phyloP scores from a whole-genome alignment of 306 rosid genomes.

The Sophora flavescens region DNA sequence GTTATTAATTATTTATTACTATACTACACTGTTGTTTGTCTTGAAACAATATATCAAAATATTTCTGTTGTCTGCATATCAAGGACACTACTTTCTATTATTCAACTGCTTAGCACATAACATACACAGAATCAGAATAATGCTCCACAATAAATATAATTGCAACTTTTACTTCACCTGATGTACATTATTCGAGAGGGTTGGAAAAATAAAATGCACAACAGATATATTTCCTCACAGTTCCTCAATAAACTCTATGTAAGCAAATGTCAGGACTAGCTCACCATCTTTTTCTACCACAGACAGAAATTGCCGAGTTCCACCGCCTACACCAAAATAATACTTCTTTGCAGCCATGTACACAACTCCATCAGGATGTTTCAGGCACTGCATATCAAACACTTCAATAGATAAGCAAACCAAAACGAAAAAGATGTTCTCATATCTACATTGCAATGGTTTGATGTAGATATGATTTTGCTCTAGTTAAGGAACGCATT shows the following conservation, averaged over 20 bases:
- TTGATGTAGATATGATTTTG: not conserved
- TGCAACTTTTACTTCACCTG: not conserved
- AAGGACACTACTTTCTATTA: conserved; percentile 7
- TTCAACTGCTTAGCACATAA: conserved; percentile 22
- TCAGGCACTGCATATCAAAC: conserved; percentile 61
- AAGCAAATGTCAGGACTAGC: conserved; percentile 40
- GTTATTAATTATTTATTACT: not conserved
- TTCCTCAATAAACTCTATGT: not conserved
- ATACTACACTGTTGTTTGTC: too few species aligned
- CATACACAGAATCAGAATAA: conserved; percentile 8
- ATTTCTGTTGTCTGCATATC: not conserved
- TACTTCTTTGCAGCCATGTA: conserved; percentile 95
- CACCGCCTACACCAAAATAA: conserved; percentile 98
- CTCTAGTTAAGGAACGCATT: conserved; percentile 7
- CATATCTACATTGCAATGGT: conserved; percentile 21
- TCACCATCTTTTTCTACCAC: conserved; percentile 86
- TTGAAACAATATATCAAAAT: too few species aligned
- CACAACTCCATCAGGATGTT: conserved; percentile 63
- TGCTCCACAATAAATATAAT: conserved; percentile 9
- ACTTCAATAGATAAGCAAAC: conserved; percentile 37
- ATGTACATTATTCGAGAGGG: not conserved
- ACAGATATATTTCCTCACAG: not conserved
- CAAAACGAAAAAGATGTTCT: conserved; percentile 28
- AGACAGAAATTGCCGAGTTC: conserved; percentile 75
- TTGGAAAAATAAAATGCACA: not conserved